These are phyloP conservation scores for Lasiodiplodia theobromae DNA, from an alignment of 2,329 filamentous ascomycete species.

Conservation along the genomic window DNA sequence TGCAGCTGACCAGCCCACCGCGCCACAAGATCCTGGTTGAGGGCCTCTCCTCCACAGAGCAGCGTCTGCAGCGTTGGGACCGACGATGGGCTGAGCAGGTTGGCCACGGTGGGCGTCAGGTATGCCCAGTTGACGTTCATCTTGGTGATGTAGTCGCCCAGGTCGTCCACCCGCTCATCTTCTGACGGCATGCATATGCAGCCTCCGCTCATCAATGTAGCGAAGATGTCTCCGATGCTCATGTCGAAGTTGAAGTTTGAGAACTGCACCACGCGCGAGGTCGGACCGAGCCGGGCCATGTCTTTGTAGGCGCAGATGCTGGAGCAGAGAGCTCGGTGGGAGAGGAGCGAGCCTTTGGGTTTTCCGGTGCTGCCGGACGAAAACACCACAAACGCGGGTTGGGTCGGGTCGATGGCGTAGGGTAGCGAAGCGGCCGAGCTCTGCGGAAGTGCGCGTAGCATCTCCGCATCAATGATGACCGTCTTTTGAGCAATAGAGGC, in stretches of 20 bases:
- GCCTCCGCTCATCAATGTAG: slow-evolving; percentile 41
- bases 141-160: slow-evolving; percentile 74
- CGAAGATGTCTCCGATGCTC: slow-evolving; percentile 45
- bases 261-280: slow-evolving; percentile 48
- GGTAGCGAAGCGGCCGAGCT: not conserved
- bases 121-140: slow-evolving; percentile 63
- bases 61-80: slow-evolving; percentile 60
- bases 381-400: slow-evolving; percentile 37
- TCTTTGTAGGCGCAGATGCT: too few species aligned
- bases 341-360: slow-evolving; percentile 33
- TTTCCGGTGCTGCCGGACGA: slow-evolving; percentile 36
- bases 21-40: slow-evolving; percentile 24
- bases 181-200: slow-evolving; percentile 52
- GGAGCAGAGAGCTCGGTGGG: not conserved
- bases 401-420: not conserved
- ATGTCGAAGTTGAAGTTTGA: slow-evolving; percentile 40
- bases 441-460: slow-evolving; percentile 53
- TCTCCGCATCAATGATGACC: slow-evolving; percentile 52
- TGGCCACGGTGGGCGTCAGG: slow-evolving; percentile 85
- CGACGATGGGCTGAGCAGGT: slow-evolving; percentile 71
- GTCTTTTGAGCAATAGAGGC: slow-evolving; percentile 49
- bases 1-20: slow-evolving; percentile 32
- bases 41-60: slow-evolving; percentile 42
- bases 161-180: slow-evolving; percentile 54
- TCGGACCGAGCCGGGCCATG: too few species aligned